Base-by-base conservation (phyloP, 768 basidiomycete genomes). In the Galerina marginata region DNA sequence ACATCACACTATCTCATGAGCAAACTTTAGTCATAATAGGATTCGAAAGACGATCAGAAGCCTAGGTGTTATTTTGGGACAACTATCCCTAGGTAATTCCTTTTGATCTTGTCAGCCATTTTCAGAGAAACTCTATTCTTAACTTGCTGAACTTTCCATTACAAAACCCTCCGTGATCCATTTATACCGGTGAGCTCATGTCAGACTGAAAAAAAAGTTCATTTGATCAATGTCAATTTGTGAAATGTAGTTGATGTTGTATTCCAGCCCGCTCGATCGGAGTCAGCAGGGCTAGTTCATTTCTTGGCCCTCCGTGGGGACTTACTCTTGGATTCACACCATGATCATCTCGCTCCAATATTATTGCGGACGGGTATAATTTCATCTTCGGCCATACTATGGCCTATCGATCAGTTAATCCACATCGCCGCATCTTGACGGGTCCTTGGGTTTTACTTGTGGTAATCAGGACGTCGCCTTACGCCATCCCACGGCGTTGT, bases 321-420 rank as follows among this genome's bases (percentile, higher is more conserved):
- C 58, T 23, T 48, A 9, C 29, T 25, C 20, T n/a, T 43, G 49
- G 37, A 51, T 64, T 64, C 63, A 58, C 63, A 64, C 55, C 49
- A 43, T 48, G 56, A 63, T 61, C 54, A 43, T 54, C 36, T 26
- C 53, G 36, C 26, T 39, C 49, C 43, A 52, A n/a, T 37, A 56
- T 44, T 29, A 20, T 11, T 45, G 20, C 48, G 48, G 48, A 43
- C 38, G 38, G 39, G 26, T 52, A 51, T 42, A 20, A 45, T 48
- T 43, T 23, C 48, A n/a, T 33, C 57, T 36, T 55, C 51, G 52
- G 49, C 11, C 45, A 62, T 62, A 47, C 46, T 47, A 58, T 54
- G 61, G 25, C 37, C 52, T 58, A 58, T 58, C 53, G 54, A 46
- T 56, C 15, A 47, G 45, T 23, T 46, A 20, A 11, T 49, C 55